A percentile compares a stretch with the other conserved stretches of the same genome.
Evolutionary conservation across 1,284 basidiomycete species (phyloP).

Genomic region (Sutorius eximius): DNA sequence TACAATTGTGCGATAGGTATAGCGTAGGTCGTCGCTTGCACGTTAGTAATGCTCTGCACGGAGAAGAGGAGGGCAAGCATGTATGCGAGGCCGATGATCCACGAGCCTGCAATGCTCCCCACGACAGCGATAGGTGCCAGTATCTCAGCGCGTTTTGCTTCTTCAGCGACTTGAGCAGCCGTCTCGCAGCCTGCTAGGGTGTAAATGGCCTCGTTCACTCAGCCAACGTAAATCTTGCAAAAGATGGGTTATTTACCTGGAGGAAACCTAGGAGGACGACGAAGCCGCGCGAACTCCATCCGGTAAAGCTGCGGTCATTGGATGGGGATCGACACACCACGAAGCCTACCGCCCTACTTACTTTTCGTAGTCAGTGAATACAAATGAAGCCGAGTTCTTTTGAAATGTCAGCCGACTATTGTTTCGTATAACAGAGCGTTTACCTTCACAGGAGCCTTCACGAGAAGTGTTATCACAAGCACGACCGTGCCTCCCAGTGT

Average conservation of each 20-base stretch:
- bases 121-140: conserved; percentile 59
- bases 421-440: background rate
- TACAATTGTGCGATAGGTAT: conserved; percentile 62
- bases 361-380: conserved; percentile 62
- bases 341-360: conserved; percentile 22
- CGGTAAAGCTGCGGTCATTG: conserved; percentile 48
- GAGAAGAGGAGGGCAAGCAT: conserved; percentile 62
- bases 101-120: conserved; percentile 58
- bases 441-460: conserved; percentile 56
- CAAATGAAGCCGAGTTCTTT: conserved; percentile 54
- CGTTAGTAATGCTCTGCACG: conserved; percentile 51
- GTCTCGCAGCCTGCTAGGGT: conserved; percentile 65
- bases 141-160: conserved; percentile 55
- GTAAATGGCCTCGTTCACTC: conserved; percentile 49
- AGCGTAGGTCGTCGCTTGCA: conserved; percentile 51
- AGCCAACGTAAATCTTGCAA: background rate
- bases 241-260: conserved; percentile 36
- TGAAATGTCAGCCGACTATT: background rate
- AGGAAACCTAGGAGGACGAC: conserved; percentile 62
- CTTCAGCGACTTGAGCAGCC: conserved; percentile 62
- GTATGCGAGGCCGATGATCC: conserved; percentile 57
- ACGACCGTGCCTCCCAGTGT: conserved; percentile 60
- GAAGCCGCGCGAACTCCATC: conserved; percentile 54
- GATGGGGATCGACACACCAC: background rate
- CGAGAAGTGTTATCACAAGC: conserved; percentile 54